These are phyloP conservation scores for Eutrema japonicum DNA, from an alignment of 345 rosid species.

Conservation along the genomic window DNA sequence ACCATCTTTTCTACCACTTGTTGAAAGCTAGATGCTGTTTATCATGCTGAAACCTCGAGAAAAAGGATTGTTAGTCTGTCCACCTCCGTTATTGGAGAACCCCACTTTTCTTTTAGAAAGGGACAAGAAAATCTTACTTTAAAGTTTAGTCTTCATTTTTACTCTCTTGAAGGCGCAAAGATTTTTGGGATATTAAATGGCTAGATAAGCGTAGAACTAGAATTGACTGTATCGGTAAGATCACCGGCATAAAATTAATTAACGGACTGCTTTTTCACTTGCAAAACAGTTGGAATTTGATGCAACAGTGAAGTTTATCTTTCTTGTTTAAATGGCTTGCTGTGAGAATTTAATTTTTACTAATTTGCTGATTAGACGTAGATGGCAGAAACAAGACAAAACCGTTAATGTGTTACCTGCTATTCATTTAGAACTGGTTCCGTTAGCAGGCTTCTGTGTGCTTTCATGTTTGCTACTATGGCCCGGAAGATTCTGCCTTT, in stretches of 20 bases:
- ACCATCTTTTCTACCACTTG: slow-evolving; percentile 39
- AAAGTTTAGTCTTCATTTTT: slow-evolving; percentile 8
- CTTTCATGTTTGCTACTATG: slow-evolving; percentile 17
- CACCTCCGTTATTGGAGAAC: slow-evolving; percentile 38
- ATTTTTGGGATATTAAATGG: slow-evolving; percentile 19
- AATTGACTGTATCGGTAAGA: slow-evolving; percentile 12
- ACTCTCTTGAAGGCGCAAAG: slow-evolving; percentile 11
- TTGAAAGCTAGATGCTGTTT: slow-evolving; percentile 33
- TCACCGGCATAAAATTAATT: not conserved
- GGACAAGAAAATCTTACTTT: slow-evolving; percentile 19
- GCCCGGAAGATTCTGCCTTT: not conserved
- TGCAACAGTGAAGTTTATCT: slow-evolving; percentile 25
- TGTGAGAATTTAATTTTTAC: not conserved
- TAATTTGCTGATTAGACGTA: slow-evolving; percentile 3
- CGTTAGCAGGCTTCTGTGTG: not conserved
- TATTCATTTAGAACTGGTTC: not conserved
- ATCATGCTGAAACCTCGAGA: slow-evolving; percentile 20
- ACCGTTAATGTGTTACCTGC: slow-evolving; percentile 11
- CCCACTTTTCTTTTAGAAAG: slow-evolving; percentile 30
- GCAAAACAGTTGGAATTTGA: not conserved
- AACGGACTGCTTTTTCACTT: slow-evolving; percentile 9
- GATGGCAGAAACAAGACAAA: slow-evolving; percentile 18
- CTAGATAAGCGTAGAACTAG: slow-evolving; percentile 20
- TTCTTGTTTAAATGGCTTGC: slow-evolving; percentile 16
- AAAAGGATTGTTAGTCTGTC: slow-evolving; percentile 23